Evolutionary conservation across 2,329 filamentous ascomycete genomes (phyloP), one percentile per base, ranked within the genome.

Genomic region (Pestalotiopsis sp.): DNA sequence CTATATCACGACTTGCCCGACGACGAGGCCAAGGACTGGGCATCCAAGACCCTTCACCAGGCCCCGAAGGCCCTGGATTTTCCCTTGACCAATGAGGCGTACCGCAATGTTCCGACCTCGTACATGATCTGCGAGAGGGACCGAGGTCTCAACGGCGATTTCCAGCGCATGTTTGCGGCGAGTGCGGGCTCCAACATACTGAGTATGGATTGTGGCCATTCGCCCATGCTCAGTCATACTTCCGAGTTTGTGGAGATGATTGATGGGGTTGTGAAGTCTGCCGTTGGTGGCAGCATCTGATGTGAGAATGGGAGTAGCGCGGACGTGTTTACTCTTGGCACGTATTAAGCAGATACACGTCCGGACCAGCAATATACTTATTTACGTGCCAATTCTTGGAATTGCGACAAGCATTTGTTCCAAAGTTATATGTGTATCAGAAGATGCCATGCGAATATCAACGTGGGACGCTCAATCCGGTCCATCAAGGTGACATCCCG

Each of bases 1-100:
- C 64, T 75, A 2, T 74, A 74, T 60, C 64, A 67, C 64, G 74
- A 75, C 36, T 67, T 75, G 12, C 69, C 70, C 2, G 23, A 39
- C 3, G 68, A 72, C 5, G 66, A 74, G 65, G 71, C 73, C 7
- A 31, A n/a, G 4, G 39, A 66, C 23, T 74, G 70, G 71, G 70
- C 59, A 4, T 69, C 66, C 1, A 67, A 55, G 27, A 57, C 68
- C 11, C 64, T 73, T 62, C 13, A 60, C 36, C 65, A 66, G 36
- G 9, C 65, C 3, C 23, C 20, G 7, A 57, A 20, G 6, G 65
- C 60, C 27, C n/a, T 60, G 27, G 38, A 38, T n/a, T 36, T 17
- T 17, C 7, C 25, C 2, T 6, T 63, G 31, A 23, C 60, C 9
- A 38, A 38, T 11, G 60, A 23, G 12, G 27, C 60, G 3, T 63